Percentiles rank a stretch among this genome's conserved stretches.
Conservation (phyloP, 371 early-diverging fungal genomes). For the Aphelidium insulamus region DNA sequence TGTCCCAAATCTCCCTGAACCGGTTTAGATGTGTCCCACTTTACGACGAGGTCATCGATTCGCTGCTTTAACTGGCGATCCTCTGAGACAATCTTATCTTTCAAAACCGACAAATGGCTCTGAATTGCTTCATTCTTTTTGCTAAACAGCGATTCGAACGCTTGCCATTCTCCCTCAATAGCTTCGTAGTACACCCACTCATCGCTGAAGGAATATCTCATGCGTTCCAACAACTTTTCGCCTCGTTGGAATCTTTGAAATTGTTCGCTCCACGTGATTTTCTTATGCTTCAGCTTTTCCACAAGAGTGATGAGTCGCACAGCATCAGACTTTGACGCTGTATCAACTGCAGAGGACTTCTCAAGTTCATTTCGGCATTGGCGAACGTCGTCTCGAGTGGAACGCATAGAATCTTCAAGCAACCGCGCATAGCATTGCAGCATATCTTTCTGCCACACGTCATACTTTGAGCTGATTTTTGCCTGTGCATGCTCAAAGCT, state of each 20-base stretch:
- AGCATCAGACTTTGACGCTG: slow-evolving; percentile 68
- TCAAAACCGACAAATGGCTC: slow-evolving; percentile 64
- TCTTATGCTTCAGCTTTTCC: slow-evolving; percentile 75
- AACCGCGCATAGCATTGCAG: slow-evolving; percentile 69
- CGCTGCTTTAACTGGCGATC: slow-evolving; percentile 66
- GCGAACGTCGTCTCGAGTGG: slow-evolving; percentile 42
- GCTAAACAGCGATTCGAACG: slow-evolving; percentile 76
- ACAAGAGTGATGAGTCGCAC: slow-evolving; percentile 89
- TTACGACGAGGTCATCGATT: slow-evolving; percentile 55
- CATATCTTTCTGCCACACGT: slow-evolving; percentile 90
- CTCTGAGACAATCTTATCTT: slow-evolving; percentile 73
- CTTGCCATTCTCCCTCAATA: slow-evolving; percentile 91
- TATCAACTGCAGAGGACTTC: slow-evolving; percentile 51
- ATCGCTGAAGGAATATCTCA: slow-evolving; percentile 73
- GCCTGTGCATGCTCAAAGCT: slow-evolving; percentile 93
- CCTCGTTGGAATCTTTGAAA: slow-evolving; percentile 72
- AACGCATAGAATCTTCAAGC: slow-evolving; percentile 70
- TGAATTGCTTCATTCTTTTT: slow-evolving; percentile 81
- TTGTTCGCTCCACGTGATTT: slow-evolving; percentile 53
- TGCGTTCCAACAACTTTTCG: slow-evolving; percentile 80
- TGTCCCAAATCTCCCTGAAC: slow-evolving; percentile 87
- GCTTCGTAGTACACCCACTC: slow-evolving; percentile 93
- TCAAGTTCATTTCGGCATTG: slow-evolving; percentile 72
- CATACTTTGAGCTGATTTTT: slow-evolving; percentile 93
- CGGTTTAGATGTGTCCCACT: slow-evolving; percentile 90